phyloP scores from a whole-genome alignment of 768 basidiomycete genomes.

The Amyloporia xantha region DNA sequence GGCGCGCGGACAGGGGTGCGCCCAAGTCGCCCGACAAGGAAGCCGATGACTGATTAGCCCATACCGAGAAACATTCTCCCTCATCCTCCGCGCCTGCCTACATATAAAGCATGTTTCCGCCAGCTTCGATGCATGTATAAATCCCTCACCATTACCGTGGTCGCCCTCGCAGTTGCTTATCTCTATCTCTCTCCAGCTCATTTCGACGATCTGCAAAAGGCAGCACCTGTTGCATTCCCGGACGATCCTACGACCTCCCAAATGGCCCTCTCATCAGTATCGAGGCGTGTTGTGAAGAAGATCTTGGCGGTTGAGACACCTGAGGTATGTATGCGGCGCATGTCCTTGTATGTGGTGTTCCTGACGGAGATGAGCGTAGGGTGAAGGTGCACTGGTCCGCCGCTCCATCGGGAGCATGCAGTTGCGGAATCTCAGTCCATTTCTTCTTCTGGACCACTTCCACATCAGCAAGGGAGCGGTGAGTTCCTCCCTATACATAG shows the following conservation, averaged over 20 bases:
- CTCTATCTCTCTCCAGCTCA: slow-evolving; percentile 3
- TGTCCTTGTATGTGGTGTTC: slow-evolving; percentile 2
- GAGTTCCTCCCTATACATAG: slow-evolving; percentile 18
- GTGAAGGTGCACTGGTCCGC: slow-evolving; percentile 76
- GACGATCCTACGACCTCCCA: background rate
- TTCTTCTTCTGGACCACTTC: slow-evolving; percentile 88
- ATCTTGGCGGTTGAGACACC: slow-evolving; percentile 71
- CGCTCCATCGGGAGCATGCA: slow-evolving; percentile 75
- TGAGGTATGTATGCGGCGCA: slow-evolving; percentile 40
- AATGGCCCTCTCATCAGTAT: slow-evolving; percentile 18
- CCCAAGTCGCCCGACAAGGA: slow-evolving; percentile 3
- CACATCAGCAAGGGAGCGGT: slow-evolving; percentile 64
- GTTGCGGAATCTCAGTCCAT: slow-evolving; percentile 80
- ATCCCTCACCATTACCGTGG: slow-evolving; percentile 6
- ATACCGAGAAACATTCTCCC: background rate
- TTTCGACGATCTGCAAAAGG: background rate
- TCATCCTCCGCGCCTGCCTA: background rate
- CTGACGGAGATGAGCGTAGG: slow-evolving; percentile 33
- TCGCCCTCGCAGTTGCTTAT: slow-evolving; percentile 9
- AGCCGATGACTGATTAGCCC: slow-evolving; percentile 2
- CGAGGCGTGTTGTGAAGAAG: slow-evolving; percentile 68
- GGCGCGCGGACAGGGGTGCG: slow-evolving; percentile 6
- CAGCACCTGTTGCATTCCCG: background rate
- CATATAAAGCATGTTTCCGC: background rate
- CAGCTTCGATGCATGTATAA: slow-evolving; percentile 16